Base-by-base conservation (phyloP, 2,329 filamentous ascomycete genomes). In the Knufia petricola region DNA sequence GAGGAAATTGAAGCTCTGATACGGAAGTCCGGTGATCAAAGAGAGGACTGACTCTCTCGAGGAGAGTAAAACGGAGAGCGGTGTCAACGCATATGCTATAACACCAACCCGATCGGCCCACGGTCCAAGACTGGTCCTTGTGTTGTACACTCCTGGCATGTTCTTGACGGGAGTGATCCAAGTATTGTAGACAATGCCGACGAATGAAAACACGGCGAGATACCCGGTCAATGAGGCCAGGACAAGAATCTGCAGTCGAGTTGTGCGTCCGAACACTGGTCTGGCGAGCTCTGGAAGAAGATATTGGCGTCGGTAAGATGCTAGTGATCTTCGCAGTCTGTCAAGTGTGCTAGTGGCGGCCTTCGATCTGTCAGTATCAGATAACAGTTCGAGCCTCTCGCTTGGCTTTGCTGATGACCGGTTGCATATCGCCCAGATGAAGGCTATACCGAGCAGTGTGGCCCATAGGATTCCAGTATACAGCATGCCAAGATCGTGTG, bases 1-100 rank as follows among this genome's bases (percentile, higher is more conserved):
- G 17, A 88, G 67, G 60, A 88, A 88, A 64, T 84, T 82, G 72
- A 88, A 87, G 58, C 76, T 78, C 56, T 87, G 84, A 59, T 87
- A 86, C 0, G 85, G 83, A 0, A 88, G 71, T 1, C 85, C 84
- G 0, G 84, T 88, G 42, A 86, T 63, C 12, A 84, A 61, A 0
- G 79, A 84, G 3, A 88, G 72, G 1, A 87, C 68, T 0, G 80
- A 84, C 61, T 88, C 84, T 34, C 84, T 74, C 50, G 72, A 81
- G n/a, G 77, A 73, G 10, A 88, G 71, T 41, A 85, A 64, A 24
- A 88, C 66, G 0, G 81, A 81, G 0, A 88, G 69, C 0, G 84
- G 84, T 0, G 84, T 87, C 8, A 88, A 71, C 0, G 83, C 85
- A 57, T 84, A 88, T 1, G 85, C 84, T 0, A 88, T 63, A 1